Conservation (phyloP, 768 basidiomycete species). For the Cantharellus anzutake region DNA sequence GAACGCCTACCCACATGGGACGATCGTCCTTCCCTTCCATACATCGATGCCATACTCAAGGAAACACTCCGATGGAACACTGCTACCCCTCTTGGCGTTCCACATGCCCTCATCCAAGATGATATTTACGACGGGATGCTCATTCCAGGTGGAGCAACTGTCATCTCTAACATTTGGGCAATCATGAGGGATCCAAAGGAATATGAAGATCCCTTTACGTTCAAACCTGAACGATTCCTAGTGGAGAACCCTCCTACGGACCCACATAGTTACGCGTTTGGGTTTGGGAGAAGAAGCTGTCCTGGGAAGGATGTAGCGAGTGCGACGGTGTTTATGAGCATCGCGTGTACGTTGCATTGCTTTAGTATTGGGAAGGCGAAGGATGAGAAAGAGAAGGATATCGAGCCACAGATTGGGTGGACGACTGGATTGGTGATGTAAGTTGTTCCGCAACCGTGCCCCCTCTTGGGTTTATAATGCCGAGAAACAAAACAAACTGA, state of each 20-base stretch:
- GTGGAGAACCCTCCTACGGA: background rate
- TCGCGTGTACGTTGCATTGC: background rate
- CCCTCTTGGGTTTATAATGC: too few species aligned
- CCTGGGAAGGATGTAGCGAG: background rate
- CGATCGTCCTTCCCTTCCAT: slow-evolving; percentile 10
- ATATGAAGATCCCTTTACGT: background rate
- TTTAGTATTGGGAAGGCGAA: background rate
- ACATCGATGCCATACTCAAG: slow-evolving; percentile 9
- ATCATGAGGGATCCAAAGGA: background rate
- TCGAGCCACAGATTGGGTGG: background rate
- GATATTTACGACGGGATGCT: slow-evolving; percentile 6
- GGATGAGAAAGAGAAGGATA: background rate
- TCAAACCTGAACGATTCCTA: slow-evolving; percentile 1
- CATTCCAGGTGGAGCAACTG: slow-evolving; percentile 3
- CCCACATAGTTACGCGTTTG: background rate
- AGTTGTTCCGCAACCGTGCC: background rate
- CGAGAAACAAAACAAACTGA: too few species aligned
- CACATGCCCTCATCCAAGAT: slow-evolving; percentile 1
- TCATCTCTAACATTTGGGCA: slow-evolving; percentile 8
- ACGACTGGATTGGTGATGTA: background rate
- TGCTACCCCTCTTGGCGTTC: slow-evolving; percentile 1
- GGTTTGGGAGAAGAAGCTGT: background rate
- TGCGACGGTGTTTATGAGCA: background rate
- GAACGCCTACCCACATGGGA: slow-evolving; percentile 11
- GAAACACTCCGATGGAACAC: slow-evolving; percentile 10